These are phyloP conservation scores for Prototheca cutis DNA, from an alignment of 163 green algal genomes.

Conservation along the genomic window DNA sequence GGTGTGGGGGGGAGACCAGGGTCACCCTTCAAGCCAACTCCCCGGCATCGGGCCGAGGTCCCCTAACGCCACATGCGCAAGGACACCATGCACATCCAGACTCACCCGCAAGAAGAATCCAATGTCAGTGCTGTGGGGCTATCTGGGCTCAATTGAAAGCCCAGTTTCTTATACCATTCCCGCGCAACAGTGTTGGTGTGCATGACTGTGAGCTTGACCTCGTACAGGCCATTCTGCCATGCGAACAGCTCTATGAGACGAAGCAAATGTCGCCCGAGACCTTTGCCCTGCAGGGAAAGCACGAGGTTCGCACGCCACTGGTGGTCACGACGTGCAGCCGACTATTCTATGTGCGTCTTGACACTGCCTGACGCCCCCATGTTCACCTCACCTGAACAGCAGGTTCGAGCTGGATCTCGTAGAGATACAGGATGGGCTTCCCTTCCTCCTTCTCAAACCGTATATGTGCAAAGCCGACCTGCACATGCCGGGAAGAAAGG, in stretches of 20 bases:
- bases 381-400: conserved; percentile 18
- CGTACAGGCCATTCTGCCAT: conserved; percentile 1
- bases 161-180: conserved; percentile 24
- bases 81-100: no score
- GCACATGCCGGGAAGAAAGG: no score
- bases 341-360: no score
- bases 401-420: conserved; percentile 47
- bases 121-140: conserved; percentile 5
- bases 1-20: background rate
- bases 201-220: conserved; percentile 37
- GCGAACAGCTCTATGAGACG: conserved; percentile 42
- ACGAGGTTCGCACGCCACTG: no score
- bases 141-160: conserved; percentile 14
- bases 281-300: conserved; percentile 9
- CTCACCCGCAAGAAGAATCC: background rate
- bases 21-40: background rate
- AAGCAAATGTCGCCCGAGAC: conserved; percentile 44
- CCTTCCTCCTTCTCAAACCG: conserved; percentile 28
- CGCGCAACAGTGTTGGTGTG: conserved; percentile 18
- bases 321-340: no score
- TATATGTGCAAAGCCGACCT: conserved; percentile 27
- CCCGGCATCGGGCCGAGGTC: no score
- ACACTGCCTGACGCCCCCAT: no score
- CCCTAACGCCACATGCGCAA: no score
- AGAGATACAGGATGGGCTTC: conserved; percentile 44